phyloP scores from a whole-genome alignment of 1,284 basidiomycete genomes.

The Prillingera fragicola region DNA sequence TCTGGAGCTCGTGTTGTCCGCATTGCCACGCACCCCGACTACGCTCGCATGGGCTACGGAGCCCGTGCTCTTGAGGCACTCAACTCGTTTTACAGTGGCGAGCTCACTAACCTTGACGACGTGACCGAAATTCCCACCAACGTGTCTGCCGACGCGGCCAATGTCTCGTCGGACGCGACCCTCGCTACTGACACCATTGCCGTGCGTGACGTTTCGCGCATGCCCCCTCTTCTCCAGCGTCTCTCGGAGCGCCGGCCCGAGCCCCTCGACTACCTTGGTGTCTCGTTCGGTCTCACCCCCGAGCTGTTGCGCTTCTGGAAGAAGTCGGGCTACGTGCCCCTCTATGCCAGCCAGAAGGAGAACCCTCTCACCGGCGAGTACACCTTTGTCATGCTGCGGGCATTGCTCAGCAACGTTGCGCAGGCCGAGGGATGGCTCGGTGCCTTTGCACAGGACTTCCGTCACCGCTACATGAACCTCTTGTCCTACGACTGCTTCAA shows the following conservation, averaged over 20 bases:
- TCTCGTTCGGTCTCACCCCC: slow-evolving; percentile 90
- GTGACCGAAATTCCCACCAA: slow-evolving; percentile 18
- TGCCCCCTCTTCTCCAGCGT: slow-evolving; percentile 91
- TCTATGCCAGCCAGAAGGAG: slow-evolving; percentile 88
- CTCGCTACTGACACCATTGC: slow-evolving; percentile 70
- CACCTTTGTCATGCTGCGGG: slow-evolving; percentile 88
- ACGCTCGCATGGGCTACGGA: slow-evolving; percentile 96
- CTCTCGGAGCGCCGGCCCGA: slow-evolving; percentile 88
- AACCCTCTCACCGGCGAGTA: slow-evolving; percentile 97
- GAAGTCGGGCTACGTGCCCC: slow-evolving; percentile 78
- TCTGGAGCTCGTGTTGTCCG: slow-evolving; percentile 89
- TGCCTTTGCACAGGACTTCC: slow-evolving; percentile 90
- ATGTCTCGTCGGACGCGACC: slow-evolving; percentile 35
- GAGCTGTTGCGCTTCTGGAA: slow-evolving; percentile 96
- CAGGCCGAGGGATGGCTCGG: slow-evolving; percentile 67
- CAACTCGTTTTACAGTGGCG: slow-evolving; percentile 86
- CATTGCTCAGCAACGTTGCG: slow-evolving; percentile 56
- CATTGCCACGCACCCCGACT: slow-evolving; percentile 96
- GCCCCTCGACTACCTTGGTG: slow-evolving; percentile 87
- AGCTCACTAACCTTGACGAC: slow-evolving; percentile 86
- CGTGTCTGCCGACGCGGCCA: slow-evolving; percentile 3
- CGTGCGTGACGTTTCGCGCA: slow-evolving; percentile 66
- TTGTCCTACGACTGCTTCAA: slow-evolving; percentile 85
- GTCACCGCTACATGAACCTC: slow-evolving; percentile 79
- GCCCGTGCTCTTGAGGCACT: slow-evolving; percentile 82